These are phyloP conservation scores for Pichia rugopelliculosa DNA, from an alignment of 805 yeast species.

Conservation along the genomic window DNA sequence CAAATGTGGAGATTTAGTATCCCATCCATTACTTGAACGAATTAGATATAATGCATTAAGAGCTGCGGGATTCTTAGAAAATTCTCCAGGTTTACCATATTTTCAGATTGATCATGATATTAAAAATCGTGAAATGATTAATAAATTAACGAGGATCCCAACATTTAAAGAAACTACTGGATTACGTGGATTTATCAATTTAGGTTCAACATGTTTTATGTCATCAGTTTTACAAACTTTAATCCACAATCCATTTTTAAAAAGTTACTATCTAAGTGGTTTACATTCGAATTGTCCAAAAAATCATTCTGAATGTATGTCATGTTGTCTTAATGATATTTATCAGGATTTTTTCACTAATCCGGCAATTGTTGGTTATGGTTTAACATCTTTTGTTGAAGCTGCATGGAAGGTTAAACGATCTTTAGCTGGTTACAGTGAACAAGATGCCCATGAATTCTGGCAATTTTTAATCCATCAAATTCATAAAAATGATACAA, in stretches of 20 bases:
- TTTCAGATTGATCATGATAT: constrained; percentile 23
- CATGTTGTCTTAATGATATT: constrained; percentile 79
- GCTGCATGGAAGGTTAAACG: constrained; percentile 85
- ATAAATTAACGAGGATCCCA: constrained; percentile 35
- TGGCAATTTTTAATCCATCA: constrained; percentile 88
- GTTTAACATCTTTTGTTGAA: constrained; percentile 71
- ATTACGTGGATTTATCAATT: constrained; percentile 77
- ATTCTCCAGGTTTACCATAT: constrained; percentile 28
- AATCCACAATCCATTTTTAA: constrained; percentile 82
- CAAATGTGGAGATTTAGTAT: constrained; percentile 65
- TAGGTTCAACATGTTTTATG: constrained; percentile 98
- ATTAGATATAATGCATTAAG: constrained; percentile 33
- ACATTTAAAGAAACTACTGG: constrained; percentile 61
- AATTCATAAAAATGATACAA: constrained; percentile 49
- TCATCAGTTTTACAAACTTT: constrained; percentile 85
- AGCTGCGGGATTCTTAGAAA: constrained; percentile 13
- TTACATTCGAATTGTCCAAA: constrained; percentile 53
- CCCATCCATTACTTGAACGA: constrained; percentile 51
- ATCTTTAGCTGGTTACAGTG: constrained; percentile 88
- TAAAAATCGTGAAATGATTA: constrained; percentile 22
- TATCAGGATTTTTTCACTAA: constrained; percentile 69
- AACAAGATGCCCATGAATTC: constrained; percentile 98
- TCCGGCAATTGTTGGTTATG: constrained; percentile 56
- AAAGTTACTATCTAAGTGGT: constrained; percentile 71
- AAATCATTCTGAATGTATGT: constrained; percentile 47